Conservation (phyloP, 257 asterid genomes). For the Ehretia macrophylla region DNA sequence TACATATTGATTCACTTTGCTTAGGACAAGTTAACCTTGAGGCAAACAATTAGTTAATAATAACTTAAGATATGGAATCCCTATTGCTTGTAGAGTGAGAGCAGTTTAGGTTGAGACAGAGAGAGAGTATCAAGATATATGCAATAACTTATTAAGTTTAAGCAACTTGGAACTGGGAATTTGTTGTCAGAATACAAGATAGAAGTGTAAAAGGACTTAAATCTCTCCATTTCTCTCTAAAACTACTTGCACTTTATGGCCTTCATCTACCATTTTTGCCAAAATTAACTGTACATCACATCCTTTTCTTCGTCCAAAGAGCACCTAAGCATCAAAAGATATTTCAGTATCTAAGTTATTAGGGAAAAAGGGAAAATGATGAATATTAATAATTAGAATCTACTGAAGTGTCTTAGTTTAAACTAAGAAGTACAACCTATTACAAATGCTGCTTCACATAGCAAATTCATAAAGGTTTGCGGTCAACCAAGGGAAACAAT, state of each 20-base stretch:
- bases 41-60: too few relatives aligned
- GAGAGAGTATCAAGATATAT: background rate
- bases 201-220: conserved; percentile 14
- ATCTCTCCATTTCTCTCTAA: conserved; percentile 19
- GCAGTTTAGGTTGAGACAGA: too few relatives aligned
- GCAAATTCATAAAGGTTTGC: too few relatives aligned
- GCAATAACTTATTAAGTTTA: background rate
- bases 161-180: background rate
- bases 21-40: too few relatives aligned
- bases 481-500: too few relatives aligned
- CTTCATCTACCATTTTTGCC: conserved; percentile 20
- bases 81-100: too few relatives aligned
- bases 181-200: background rate
- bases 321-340: conserved; percentile 20
- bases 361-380: background rate
- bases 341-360: background rate
- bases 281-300: conserved; percentile 29
- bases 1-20: too few relatives aligned
- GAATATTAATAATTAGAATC: background rate
- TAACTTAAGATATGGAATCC: too few relatives aligned
- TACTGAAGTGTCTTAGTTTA: too few relatives aligned
- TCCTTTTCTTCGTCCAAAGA: conserved; percentile 27
- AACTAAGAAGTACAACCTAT: too few relatives aligned
- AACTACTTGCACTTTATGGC: conserved; percentile 17
- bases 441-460: too few relatives aligned